Evolutionary conservation across 2,329 filamentous ascomycete genomes (phyloP).

Genomic region (Zymoseptoria passerinii): DNA sequence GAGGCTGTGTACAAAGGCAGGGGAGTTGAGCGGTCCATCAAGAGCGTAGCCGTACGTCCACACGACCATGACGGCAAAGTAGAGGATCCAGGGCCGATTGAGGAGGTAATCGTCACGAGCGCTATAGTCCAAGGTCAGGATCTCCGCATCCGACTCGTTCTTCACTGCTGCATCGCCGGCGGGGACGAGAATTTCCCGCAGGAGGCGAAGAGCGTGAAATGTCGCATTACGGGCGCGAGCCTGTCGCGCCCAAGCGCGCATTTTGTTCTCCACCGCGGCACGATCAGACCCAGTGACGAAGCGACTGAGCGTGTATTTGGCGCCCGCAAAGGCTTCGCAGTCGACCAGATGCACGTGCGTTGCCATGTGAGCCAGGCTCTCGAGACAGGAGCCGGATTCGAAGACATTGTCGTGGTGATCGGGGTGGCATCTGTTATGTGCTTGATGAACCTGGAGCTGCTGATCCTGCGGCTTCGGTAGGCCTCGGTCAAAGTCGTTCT

Average conservation of each 20-base stretch:
- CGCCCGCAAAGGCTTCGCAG: slow-evolving; percentile 88
- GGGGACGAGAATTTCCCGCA: slow-evolving; percentile 72
- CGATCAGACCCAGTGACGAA: slow-evolving; percentile 78
- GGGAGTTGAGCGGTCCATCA: slow-evolving; percentile 56
- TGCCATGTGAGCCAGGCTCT: slow-evolving; percentile 93
- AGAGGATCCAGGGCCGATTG: slow-evolving; percentile 90
- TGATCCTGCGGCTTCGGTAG: slow-evolving; percentile 47
- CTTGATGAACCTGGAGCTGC: slow-evolving; percentile 31
- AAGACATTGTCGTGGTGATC: slow-evolving; percentile 63
- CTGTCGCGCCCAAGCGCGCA: slow-evolving; percentile 88
- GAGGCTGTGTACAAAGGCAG: slow-evolving; percentile 38
- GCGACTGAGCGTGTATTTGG: slow-evolving; percentile 74
- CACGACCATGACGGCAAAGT: slow-evolving; percentile 83
- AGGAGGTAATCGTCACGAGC: slow-evolving; percentile 82
- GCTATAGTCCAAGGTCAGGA: slow-evolving; percentile 51
- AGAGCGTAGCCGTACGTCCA: slow-evolving; percentile 93
- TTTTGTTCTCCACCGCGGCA: slow-evolving; percentile 66
- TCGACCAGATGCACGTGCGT: slow-evolving; percentile 98
- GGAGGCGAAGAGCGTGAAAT: slow-evolving; percentile 83
- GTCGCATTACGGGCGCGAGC: slow-evolving; percentile 83
- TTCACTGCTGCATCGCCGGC: slow-evolving; percentile 35
- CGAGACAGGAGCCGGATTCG: slow-evolving; percentile 79
- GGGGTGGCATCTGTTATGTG: slow-evolving; percentile 17
- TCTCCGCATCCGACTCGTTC: slow-evolving; percentile 3
- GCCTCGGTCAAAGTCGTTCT: slow-evolving; percentile 78